Evolutionary conservation across 495 filamentous ascomycete genomes (phyloP).

Genomic region (Arthonia radiata): DNA sequence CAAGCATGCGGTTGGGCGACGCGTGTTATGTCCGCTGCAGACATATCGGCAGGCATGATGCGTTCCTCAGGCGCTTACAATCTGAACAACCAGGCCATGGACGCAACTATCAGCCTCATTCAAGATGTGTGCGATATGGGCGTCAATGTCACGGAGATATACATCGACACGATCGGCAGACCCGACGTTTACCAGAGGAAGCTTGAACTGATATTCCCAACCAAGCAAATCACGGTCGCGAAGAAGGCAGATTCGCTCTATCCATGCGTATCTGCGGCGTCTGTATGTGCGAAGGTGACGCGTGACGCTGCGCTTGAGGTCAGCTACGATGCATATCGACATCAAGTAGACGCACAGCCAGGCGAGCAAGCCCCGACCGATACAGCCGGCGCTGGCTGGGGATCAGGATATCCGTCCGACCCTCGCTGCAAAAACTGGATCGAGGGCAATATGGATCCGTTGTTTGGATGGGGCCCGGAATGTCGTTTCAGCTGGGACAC

Average conservation of each 20-base stretch:
- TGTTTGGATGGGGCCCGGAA: constrained; percentile 89
- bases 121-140: constrained; percentile 43
- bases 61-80: constrained; percentile 48
- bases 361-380: constrained; percentile 1
- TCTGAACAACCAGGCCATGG: constrained; percentile 92
- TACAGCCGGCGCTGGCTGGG: constrained; percentile 31
- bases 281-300: constrained; percentile 88
- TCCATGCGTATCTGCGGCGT: constrained; percentile 80
- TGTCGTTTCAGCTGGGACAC: constrained; percentile 91
- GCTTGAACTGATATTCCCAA: constrained; percentile 64
- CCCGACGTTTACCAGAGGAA: constrained; percentile 62
- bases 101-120: constrained; percentile 77
- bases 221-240: constrained; percentile 55
- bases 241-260: constrained; percentile 93
- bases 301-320: constrained; percentile 70
- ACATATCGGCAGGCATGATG: constrained; percentile 65
- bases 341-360: constrained; percentile 2
- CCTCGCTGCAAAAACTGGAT: constrained; percentile 59
- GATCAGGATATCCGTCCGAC: constrained; percentile 84
- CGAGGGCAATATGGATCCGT: constrained; percentile 59
- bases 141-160: constrained; percentile 67
- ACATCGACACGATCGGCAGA: constrained; percentile 82
- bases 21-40: constrained; percentile 55
- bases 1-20: constrained; percentile 59
- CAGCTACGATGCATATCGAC: constrained; percentile 28